Evolutionary conservation across 2,329 filamentous ascomycete genomes (phyloP), one percentile per base, ranked within the genome.

Genomic region (Epicoccum sorghinum): DNA sequence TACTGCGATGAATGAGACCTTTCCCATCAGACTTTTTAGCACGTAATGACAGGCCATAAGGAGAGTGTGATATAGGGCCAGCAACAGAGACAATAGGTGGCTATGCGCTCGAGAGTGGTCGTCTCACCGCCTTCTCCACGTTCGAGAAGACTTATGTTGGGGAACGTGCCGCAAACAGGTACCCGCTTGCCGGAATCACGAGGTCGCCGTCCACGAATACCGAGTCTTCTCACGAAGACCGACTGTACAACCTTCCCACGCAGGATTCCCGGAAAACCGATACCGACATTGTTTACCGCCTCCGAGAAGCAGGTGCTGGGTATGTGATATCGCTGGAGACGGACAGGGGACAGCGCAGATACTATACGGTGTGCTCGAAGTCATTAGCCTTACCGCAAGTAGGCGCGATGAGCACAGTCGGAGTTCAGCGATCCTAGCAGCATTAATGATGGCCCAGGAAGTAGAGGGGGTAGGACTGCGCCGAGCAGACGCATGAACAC

Each of bases 91-190:
- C 12, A 6, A 30, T 6, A 43, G 24, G 22, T 39, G 6, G 22
- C 22, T 27, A 39, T 44, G 27, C 14, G 33, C 44, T 23, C 22
- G 35, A 45, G 35, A 45, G 35, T 12, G 7, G 4, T 39, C 24
- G 10, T 42, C 52, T 46, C 46, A 49, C 52, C 52, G 46, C 46
- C 47, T 49, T 32, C 22, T 49, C 41, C 35, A 41, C 29, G 37
- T 40, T 36, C 23, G 22, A 37, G 9, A 39, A 12, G 18, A 3
- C 7, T 10, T 14, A 44, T 48, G 46, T 27, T 32, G 52, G 18
- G 52, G 23, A 55, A 55, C 52, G 52, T 55, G 30, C 18, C 37
- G 41, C 46, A 41, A 45, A 23, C 41, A 55, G 52, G 52, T 55
- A 55, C 46, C 46, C 40, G 40, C 30, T 41, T 41, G 12, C 24